These are phyloP conservation scores for Eimeria praecox DNA, from an alignment of 169 alveolate species.

Conservation along the genomic window DNA sequence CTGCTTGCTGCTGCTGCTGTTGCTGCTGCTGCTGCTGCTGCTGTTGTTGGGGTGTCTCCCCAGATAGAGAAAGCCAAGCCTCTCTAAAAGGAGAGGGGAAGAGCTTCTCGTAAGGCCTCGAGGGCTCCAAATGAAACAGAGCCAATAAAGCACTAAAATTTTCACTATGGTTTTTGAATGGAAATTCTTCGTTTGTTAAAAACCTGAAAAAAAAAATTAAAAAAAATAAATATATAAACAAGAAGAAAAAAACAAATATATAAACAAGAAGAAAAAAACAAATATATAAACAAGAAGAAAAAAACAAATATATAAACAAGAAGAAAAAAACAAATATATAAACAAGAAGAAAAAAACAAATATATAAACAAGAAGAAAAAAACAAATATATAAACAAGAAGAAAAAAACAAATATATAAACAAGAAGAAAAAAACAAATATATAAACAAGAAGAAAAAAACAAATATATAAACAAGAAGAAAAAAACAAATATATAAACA, in stretches of 20 bases:
- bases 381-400: no score
- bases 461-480: no score
- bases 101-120: conserved; percentile 75
- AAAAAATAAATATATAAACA: neutral
- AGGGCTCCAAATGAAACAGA: conserved; percentile 62
- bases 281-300: neutral
- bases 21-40: conserved; percentile 70
- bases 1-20: conserved; percentile 46
- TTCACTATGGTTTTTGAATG: conserved; percentile 71
- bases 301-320: no score
- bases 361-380: no score
- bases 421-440: no score
- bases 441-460: no score
- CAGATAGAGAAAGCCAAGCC: conserved; percentile 73
- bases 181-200: conserved; percentile 64
- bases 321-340: no score
- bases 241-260: no score
- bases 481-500: no score
- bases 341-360: no score
- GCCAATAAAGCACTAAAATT: conserved; percentile 70
- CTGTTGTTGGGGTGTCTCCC: conserved; percentile 44
- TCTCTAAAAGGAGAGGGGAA: conserved; percentile 77
- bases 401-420: no score
- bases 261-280: neutral
- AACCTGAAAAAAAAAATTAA: conserved; percentile 12